Percentiles rank a stretch among this genome's conserved stretches.
Conservation (phyloP, 2,329 filamentous ascomycete species). For the Trichoderma oligosporum region DNA sequence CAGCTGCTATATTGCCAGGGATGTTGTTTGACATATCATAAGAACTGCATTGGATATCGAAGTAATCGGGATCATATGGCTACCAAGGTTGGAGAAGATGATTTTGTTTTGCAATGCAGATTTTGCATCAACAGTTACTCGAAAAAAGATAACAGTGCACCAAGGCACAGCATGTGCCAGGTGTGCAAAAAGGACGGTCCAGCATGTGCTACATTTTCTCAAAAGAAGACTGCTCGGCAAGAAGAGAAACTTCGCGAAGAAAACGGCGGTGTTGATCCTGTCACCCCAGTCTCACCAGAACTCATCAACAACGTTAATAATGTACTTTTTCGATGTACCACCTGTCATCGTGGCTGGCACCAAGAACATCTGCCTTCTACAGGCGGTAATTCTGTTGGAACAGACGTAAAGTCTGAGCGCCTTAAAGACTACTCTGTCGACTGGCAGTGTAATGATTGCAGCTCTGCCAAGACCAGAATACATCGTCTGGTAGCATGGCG, state of each 20-base stretch:
- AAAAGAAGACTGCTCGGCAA: constrained; percentile 67
- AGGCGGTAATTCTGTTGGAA: constrained; percentile 31
- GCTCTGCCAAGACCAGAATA: constrained; percentile 61
- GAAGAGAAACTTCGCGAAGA: constrained; percentile 79
- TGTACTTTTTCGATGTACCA: constrained; percentile 77
- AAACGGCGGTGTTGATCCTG: constrained; percentile 74
- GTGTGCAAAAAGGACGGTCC: constrained; percentile 61
- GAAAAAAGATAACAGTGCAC: constrained; percentile 66
- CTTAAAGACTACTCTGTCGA: constrained; percentile 68
- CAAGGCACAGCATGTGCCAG: constrained; percentile 68
- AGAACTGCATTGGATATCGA: constrained; percentile 72
- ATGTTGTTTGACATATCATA: constrained; percentile 80
- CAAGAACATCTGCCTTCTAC: constrained; percentile 70
- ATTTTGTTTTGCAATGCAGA: constrained; percentile 87
- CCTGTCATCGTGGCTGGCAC: constrained; percentile 77
- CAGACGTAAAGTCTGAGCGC: constrained; percentile 44
- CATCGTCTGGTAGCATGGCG: constrained; percentile 85
- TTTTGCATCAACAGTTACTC: constrained; percentile 69
- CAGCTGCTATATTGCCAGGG: constrained; percentile 84
- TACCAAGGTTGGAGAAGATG: constrained; percentile 72
- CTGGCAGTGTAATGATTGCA: constrained; percentile 80
- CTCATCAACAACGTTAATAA: constrained; percentile 72
- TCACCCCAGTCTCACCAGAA: constrained; percentile 56
- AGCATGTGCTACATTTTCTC: constrained; percentile 72
- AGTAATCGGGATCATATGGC: constrained; percentile 77